Base-by-base conservation (phyloP, 108 stramenopile genomes). In the Schizochytrium sp. region DNA sequence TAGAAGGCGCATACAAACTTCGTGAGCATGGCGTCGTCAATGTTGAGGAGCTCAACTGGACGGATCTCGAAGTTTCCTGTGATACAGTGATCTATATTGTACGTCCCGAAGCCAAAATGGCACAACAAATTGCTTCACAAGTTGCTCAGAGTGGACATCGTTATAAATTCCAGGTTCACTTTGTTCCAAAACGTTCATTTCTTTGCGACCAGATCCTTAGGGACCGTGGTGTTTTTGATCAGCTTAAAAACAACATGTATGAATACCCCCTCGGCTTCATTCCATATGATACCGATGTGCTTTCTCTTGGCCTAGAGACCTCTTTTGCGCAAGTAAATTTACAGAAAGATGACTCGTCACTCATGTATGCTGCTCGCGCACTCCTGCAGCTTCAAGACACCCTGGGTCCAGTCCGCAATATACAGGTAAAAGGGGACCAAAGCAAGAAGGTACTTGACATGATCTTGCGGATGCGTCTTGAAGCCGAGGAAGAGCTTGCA, bases 381-480 rank as follows among this genome's bases (percentile, higher is more conserved):
- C 76, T 83, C 17, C 47, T 83, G 47, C 76, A 83, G 53, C 76
- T 83, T n/a, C 76, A 83, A 50, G 76, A 83, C 76, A 83, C 76
- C 17, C 76, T 83, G 28, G 76, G 76, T 17, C 3, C 76, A 17
- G 76, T 83, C 5, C 76, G 50, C 12, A 83, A 83, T 3, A 83
- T 83, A 10, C 76, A 83, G 76, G 76, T 83, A 0, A 83, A 83
- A 50, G 76, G 76, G 8, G 76, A 83, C 76, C 76, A 83, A 40
- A 83, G 76, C 76, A 83, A 83, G 40, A 83, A 83, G 76, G 76
- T 83, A n/a, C 53, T 83, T n/a, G 76, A 83, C 76, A 83, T 83
- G 76, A 38, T 83, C n/a, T 53, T 83, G 10, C 76, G 76, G 3
- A 83, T 83, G 76, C 47, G 53, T 19, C 53, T 83, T n/a, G 76